Percentiles rank a stretch among this genome's conserved stretches.
phyloP scores from a whole-genome alignment of 1,139 yeast species.

The Kodamaea sp. region DNA sequence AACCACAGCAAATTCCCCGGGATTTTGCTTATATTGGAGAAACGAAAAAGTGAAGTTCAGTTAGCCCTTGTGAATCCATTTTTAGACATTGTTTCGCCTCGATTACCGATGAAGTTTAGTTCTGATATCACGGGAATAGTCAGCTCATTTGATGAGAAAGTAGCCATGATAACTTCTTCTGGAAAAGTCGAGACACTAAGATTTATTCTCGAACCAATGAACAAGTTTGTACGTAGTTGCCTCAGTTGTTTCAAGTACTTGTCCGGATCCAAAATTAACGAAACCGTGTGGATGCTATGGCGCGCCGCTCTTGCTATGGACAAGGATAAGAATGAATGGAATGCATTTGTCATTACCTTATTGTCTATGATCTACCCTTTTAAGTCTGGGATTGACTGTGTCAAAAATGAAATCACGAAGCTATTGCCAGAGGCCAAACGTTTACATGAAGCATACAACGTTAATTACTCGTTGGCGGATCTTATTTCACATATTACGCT shows the following conservation, averaged over 20 bases:
- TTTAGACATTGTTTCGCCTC: slow-evolving; percentile 49
- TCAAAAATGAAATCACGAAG: slow-evolving; percentile 35
- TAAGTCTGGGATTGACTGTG: slow-evolving; percentile 15
- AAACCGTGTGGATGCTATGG: slow-evolving; percentile 63
- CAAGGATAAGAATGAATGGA: slow-evolving; percentile 54
- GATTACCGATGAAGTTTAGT: slow-evolving; percentile 18
- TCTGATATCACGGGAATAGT: slow-evolving; percentile 17
- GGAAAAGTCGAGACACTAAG: slow-evolving; percentile 30
- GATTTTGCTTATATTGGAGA: slow-evolving; percentile 35
- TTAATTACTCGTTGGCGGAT: slow-evolving; percentile 42
- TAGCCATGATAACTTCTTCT: slow-evolving; percentile 22
- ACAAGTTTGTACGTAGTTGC: slow-evolving; percentile 39
- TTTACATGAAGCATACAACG: slow-evolving; percentile 25
- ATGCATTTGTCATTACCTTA: slow-evolving; percentile 52
- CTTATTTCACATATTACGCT: slow-evolving; percentile 61
- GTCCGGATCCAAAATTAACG: slow-evolving; percentile 56
- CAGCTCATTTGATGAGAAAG: slow-evolving; percentile 28
- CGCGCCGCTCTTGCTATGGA: slow-evolving; percentile 49
- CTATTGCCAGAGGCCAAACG: slow-evolving; percentile 37
- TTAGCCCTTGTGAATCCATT: slow-evolving; percentile 63
- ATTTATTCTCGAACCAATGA: slow-evolving; percentile 46
- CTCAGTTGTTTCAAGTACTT: slow-evolving; percentile 50
- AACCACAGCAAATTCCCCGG: slow-evolving; percentile 34
- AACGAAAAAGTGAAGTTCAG: slow-evolving; percentile 19
- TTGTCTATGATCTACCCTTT: slow-evolving; percentile 48